Conservation (phyloP, 2,329 filamentous ascomycete genomes). For the Colletotrichum simmondsii region DNA sequence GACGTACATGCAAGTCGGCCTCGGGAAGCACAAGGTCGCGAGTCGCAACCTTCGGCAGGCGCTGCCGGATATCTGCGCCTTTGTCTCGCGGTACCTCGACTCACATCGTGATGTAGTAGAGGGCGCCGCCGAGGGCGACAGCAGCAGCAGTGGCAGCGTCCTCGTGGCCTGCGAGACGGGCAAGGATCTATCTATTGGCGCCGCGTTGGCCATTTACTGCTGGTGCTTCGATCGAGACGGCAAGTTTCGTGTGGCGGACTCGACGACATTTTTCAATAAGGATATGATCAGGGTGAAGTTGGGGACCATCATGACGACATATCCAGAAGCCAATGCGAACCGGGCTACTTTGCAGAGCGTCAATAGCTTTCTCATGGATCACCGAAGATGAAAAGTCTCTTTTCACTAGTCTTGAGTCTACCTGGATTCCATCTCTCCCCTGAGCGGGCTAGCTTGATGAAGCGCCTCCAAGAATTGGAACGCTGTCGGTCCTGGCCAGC, state of each 20-base stretch:
- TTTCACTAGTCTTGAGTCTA: slow-evolving; percentile 1
- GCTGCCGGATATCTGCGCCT: slow-evolving; percentile 70
- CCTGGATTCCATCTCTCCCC: not conserved
- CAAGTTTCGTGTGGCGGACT: slow-evolving; percentile 42
- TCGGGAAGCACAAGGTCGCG: slow-evolving; percentile 80
- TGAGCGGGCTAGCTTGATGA: not conserved
- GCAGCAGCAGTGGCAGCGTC: slow-evolving; percentile 38
- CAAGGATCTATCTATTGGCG: slow-evolving; percentile 82
- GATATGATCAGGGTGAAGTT: slow-evolving; percentile 79
- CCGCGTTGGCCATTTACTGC: slow-evolving; percentile 81
- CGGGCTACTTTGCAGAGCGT: slow-evolving; percentile 89
- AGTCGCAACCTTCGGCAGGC: slow-evolving; percentile 84
- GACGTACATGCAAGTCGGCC: slow-evolving; percentile 65
- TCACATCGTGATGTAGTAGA: not conserved
- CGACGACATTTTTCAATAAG: slow-evolving; percentile 70
- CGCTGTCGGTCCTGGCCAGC: not conserved
- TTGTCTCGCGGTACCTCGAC: slow-evolving; percentile 57
- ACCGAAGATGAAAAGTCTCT: slow-evolving; percentile 43
- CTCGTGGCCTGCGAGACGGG: slow-evolving; percentile 81
- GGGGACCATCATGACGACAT: slow-evolving; percentile 83
- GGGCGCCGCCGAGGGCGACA: not conserved
- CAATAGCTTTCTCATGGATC: slow-evolving; percentile 86
- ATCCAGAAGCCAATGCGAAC: slow-evolving; percentile 85
- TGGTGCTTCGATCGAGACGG: slow-evolving; percentile 76
- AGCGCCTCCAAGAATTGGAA: not conserved